These are phyloP conservation scores for Trichomonas vaginalis DNA, from an alignment of 208 protist species.

Conservation along the genomic window DNA sequence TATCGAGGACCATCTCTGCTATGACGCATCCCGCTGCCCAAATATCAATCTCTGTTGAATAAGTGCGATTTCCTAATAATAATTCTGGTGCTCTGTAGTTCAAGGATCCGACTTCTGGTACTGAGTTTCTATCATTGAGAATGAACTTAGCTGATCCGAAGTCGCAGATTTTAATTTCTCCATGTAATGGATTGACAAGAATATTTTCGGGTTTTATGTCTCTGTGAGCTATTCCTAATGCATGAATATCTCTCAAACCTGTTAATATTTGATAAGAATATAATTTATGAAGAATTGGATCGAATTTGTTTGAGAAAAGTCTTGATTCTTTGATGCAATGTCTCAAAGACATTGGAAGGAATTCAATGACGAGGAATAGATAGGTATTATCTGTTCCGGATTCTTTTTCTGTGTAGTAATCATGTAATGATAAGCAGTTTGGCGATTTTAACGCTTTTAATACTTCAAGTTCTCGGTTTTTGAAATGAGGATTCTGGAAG, in stretches of 20 bases:
- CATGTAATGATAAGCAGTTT: not conserved
- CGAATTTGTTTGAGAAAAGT: not conserved
- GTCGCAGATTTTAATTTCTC: slow-evolving; percentile 74
- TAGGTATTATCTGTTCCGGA: slow-evolving; percentile 60
- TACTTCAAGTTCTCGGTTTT: not conserved
- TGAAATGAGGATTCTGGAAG: not conserved
- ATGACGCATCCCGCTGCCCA: slow-evolving; percentile 38
- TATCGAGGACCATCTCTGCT: not conserved
- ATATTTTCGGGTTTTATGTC: slow-evolving; percentile 84
- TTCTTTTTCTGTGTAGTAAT: not conserved
- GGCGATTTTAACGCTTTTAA: not conserved
- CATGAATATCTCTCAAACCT: slow-evolving; percentile 82
- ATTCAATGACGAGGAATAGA: slow-evolving; percentile 94
- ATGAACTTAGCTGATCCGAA: slow-evolving; percentile 61
- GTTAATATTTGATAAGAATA: slow-evolving; percentile 87
- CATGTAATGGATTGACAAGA: slow-evolving; percentile 57
- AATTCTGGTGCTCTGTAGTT: slow-evolving; percentile 82
- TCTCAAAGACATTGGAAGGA: slow-evolving; percentile 70
- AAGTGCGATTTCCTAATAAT: slow-evolving; percentile 69
- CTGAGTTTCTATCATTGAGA: slow-evolving; percentile 59
- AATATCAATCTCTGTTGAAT: slow-evolving; percentile 69
- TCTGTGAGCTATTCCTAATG: slow-evolving; percentile 62
- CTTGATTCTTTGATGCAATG: not conserved
- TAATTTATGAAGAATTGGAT: slow-evolving; percentile 40
- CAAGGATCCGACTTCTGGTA: slow-evolving; percentile 73